phyloP scores from a whole-genome alignment of 768 basidiomycete species.

The Tricholoma flavovirens region DNA sequence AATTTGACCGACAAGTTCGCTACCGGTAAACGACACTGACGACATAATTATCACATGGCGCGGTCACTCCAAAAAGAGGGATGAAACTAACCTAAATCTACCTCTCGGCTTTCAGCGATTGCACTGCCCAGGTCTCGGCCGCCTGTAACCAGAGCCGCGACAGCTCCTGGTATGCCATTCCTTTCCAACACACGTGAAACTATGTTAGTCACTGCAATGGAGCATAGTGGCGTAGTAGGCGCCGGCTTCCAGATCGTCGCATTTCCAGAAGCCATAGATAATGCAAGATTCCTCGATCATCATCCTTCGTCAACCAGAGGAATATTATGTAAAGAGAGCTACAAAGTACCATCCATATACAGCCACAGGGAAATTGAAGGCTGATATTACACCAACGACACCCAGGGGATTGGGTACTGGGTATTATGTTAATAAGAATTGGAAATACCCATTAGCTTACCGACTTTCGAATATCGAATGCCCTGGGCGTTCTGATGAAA shows the following conservation, averaged over 20 bases:
- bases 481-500: slow-evolving; percentile 85
- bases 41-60: slow-evolving; percentile 6
- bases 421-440: slow-evolving; percentile 17
- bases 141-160: slow-evolving; percentile 78
- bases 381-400: slow-evolving; percentile 69
- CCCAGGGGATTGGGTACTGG: slow-evolving; percentile 87
- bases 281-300: slow-evolving; percentile 74
- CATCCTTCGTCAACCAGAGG: background rate
- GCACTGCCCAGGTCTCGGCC: slow-evolving; percentile 76
- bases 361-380: slow-evolving; percentile 96
- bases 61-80: background rate
- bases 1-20: slow-evolving; percentile 77
- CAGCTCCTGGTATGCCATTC: slow-evolving; percentile 81
- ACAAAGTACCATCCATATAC: slow-evolving; percentile 77
- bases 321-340: background rate
- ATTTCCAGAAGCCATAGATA: slow-evolving; percentile 87
- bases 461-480: slow-evolving; percentile 87
- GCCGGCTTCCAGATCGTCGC: slow-evolving; percentile 96
- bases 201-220: slow-evolving; percentile 89
- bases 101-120: slow-evolving; percentile 63
- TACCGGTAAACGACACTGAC: slow-evolving; percentile 92
- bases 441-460: slow-evolving; percentile 5
- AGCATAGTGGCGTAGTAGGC: slow-evolving; percentile 79
- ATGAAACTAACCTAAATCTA: slow-evolving; percentile 62
- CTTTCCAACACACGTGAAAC: slow-evolving; percentile 73